Percentiles rank a stretch among this genome's conserved stretches.
phyloP scores from a whole-genome alignment of 2,329 filamentous ascomycete species.

The Tricladium varicosporioides region DNA sequence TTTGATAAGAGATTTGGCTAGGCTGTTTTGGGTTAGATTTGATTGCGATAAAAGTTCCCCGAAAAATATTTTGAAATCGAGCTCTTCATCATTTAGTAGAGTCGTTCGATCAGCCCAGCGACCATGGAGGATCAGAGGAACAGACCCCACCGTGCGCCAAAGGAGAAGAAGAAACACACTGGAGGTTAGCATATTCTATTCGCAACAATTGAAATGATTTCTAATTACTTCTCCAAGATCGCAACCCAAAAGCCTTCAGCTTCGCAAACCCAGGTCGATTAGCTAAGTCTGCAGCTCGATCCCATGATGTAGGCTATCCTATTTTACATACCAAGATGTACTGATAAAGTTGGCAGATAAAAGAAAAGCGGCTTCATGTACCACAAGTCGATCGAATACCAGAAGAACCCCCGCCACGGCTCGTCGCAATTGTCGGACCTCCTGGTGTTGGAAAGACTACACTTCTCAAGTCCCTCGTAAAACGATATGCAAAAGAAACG shows the following conservation, averaged over 20 bases:
- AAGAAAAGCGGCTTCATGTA: slow-evolving; percentile 94
- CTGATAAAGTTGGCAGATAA: slow-evolving; percentile 56
- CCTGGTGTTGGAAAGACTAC: slow-evolving; percentile 96
- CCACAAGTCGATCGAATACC: slow-evolving; percentile 93
- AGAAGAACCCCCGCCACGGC: slow-evolving; percentile 88
- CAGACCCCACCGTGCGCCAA: slow-evolving; percentile 79
- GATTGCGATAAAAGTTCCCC: neutral
- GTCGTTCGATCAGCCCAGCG: neutral
- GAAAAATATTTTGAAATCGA: slow-evolving; percentile 9
- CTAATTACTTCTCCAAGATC: slow-evolving; percentile 25
- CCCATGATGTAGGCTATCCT: slow-evolving; percentile 47
- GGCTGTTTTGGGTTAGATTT: neutral
- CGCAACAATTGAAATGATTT: neutral
- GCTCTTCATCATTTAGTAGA: neutral
- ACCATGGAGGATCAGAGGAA: slow-evolving; percentile 81
- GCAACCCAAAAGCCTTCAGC: slow-evolving; percentile 37
- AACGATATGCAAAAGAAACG: slow-evolving; percentile 93
- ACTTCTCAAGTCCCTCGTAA: slow-evolving; percentile 88
- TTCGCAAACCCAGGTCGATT: slow-evolving; percentile 37
- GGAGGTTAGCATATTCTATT: slow-evolving; percentile 47
- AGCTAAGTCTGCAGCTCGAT: slow-evolving; percentile 44
- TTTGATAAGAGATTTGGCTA: neutral
- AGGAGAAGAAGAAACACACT: slow-evolving; percentile 80
- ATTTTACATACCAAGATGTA: neutral
- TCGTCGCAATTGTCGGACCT: slow-evolving; percentile 92